Conservation (phyloP, 768 basidiomycete species). For the Mycena pura region DNA sequence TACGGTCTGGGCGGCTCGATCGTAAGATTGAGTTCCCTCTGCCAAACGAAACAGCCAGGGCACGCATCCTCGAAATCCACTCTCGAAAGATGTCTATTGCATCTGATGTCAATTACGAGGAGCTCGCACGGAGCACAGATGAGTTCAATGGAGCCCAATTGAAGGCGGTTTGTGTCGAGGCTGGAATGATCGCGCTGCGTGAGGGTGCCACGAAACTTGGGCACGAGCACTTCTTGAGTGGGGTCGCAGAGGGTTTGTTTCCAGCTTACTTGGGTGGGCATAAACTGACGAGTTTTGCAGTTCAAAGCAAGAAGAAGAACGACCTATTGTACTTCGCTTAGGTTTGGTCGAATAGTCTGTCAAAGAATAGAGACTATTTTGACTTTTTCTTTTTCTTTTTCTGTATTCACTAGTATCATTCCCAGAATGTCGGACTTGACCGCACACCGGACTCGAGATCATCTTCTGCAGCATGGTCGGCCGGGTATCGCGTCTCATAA, state of each 20-base stretch:
- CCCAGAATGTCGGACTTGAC: too few species aligned
- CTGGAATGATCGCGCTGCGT: conserved; percentile 97
- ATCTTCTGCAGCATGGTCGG: too few species aligned
- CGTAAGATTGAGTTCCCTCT: conserved; percentile 99
- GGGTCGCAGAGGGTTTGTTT: conserved; percentile 80
- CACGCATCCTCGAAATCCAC: conserved; percentile 95
- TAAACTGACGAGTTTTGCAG: conserved; percentile 50
- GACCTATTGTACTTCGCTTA: conserved; percentile 94
- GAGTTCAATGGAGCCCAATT: conserved; percentile 98
- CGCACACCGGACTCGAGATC: too few species aligned
- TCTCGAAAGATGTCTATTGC: conserved; percentile 93
- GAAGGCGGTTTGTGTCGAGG: conserved; percentile 98
- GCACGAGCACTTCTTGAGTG: conserved; percentile 96
- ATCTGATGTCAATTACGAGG: conserved; percentile 93
- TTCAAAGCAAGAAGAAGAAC: conserved; percentile 99
- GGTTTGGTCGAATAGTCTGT: conserved; percentile 27
- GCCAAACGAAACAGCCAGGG: conserved; percentile 95
- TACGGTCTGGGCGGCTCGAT: conserved; percentile 96
- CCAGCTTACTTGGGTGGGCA: not conserved
- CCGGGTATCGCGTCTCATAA: too few species aligned
- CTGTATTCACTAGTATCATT: too few species aligned
- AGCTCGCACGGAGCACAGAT: conserved; percentile 94
- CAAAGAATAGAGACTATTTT: not conserved
- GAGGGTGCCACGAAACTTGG: conserved; percentile 89
- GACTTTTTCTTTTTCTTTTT: not conserved